A percentile compares a stretch with the other conserved stretches of the same genome.
Evolutionary conservation across 164 flowering plant species (phyloP).

Genomic region (Umbilicus rupestris): DNA sequence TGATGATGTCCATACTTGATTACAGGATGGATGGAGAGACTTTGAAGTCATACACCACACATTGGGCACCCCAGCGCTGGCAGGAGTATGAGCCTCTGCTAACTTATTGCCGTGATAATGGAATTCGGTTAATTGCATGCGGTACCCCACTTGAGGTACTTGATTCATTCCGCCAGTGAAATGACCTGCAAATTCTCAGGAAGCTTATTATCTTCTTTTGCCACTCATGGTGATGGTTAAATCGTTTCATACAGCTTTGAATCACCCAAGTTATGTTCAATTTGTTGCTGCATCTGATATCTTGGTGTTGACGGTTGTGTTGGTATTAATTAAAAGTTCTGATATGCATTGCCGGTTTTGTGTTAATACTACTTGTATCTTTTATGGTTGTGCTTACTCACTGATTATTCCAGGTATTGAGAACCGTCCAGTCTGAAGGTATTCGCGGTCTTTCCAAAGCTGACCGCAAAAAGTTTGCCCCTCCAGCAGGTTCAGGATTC

Average conservation of each 20-base stretch:
- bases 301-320: background rate
- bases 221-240: background rate
- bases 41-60: constrained; percentile 46
- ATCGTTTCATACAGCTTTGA: background rate
- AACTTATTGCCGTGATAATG: constrained; percentile 73
- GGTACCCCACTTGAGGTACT: constrained; percentile 87
- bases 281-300: background rate
- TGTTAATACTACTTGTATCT: background rate
- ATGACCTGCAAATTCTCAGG: background rate
- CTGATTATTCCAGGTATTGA: constrained; percentile 41
- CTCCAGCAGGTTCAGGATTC: constrained; percentile 94
- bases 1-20: constrained; percentile 13
- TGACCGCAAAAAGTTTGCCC: constrained; percentile 65
- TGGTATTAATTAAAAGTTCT: background rate
- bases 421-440: constrained; percentile 94
- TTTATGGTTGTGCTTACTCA: constrained; percentile 7
- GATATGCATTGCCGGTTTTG: background rate
- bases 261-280: background rate
- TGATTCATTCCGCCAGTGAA: background rate
- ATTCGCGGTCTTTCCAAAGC: constrained; percentile 72
- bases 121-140: constrained; percentile 72
- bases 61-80: constrained; percentile 89
- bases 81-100: constrained; percentile 87
- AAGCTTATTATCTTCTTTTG: too few relatives aligned
- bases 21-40: constrained; percentile 73